Conservation (phyloP, 306 rosid species). For the Cucurbita pepo region DNA sequence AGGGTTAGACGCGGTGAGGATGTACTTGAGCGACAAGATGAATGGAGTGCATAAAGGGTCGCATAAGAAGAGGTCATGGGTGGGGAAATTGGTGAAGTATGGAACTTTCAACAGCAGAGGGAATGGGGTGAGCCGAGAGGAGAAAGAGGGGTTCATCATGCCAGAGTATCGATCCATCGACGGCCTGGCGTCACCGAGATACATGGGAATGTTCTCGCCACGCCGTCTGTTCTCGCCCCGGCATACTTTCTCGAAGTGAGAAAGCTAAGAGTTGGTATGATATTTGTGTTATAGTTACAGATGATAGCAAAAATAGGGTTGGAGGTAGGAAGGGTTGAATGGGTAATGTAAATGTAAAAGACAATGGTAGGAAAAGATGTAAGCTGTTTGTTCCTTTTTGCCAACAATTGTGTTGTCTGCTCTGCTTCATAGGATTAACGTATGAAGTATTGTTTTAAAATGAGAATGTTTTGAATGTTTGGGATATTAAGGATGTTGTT, state of each 20-base stretch:
- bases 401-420: neutral
- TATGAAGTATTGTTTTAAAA: neutral
- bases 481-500: neutral
- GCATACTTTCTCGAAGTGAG: neutral
- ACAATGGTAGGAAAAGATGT: neutral
- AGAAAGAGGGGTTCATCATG: constrained; percentile 27
- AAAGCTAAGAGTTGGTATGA: neutral
- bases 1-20: constrained; percentile 50
- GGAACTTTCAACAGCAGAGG: constrained; percentile 24
- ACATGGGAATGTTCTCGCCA: constrained; percentile 65
- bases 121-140: constrained; percentile 10
- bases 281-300: neutral
- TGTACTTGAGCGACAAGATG: constrained; percentile 48
- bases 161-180: constrained; percentile 40
- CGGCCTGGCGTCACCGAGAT: constrained; percentile 50
- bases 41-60: constrained; percentile 26
- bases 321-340: neutral
- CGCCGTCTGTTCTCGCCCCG: constrained; percentile 74
- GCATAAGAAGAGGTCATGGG: constrained; percentile 46
- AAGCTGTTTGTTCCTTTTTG: neutral
- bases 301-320: neutral
- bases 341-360: neutral
- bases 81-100: constrained; percentile 30
- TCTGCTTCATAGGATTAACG: neutral
- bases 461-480: neutral